These are phyloP conservation scores for Quercus gilva DNA, from an alignment of 306 rosid genomes.

Conservation along the genomic window DNA sequence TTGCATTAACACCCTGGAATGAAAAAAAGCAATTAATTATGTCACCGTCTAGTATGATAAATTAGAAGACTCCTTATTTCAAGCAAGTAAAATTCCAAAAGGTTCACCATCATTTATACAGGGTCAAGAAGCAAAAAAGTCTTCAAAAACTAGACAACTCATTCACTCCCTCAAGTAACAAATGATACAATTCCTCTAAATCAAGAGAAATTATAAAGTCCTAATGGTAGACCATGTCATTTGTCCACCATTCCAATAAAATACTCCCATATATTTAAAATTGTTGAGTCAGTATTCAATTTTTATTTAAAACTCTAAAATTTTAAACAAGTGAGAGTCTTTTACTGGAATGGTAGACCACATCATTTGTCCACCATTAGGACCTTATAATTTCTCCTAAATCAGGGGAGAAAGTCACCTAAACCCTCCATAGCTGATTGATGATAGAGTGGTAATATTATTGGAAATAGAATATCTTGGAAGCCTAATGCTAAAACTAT, in stretches of 20 bases:
- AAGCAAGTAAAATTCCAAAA: neutral
- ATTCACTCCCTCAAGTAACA: neutral
- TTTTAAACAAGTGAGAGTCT: no score
- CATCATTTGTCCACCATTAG: no score
- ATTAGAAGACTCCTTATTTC: neutral
- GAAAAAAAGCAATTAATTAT: slow-evolving; percentile 19
- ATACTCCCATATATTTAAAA: no score
- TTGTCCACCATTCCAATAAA: no score
- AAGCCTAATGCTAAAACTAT: neutral
- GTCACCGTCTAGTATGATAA: slow-evolving; percentile 5
- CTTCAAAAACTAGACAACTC: neutral
- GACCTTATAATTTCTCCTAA: no score
- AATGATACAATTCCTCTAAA: neutral
- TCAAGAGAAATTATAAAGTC: no score
- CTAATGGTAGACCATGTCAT: no score
- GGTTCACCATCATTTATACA: neutral
- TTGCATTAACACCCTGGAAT: slow-evolving; percentile 80
- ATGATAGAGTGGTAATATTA: neutral
- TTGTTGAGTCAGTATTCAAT: no score
- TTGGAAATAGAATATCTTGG: neutral
- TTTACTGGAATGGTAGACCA: no score
- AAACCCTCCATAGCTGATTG: neutral
- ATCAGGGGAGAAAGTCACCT: neutral
- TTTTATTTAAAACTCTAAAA: no score
- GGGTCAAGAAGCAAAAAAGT: neutral